A percentile compares a stretch with the other conserved stretches of the same genome.
These are phyloP conservation scores for Triticum timopheevii DNA, from an alignment of 176 grass and related monocot species.

Conservation along the genomic window DNA sequence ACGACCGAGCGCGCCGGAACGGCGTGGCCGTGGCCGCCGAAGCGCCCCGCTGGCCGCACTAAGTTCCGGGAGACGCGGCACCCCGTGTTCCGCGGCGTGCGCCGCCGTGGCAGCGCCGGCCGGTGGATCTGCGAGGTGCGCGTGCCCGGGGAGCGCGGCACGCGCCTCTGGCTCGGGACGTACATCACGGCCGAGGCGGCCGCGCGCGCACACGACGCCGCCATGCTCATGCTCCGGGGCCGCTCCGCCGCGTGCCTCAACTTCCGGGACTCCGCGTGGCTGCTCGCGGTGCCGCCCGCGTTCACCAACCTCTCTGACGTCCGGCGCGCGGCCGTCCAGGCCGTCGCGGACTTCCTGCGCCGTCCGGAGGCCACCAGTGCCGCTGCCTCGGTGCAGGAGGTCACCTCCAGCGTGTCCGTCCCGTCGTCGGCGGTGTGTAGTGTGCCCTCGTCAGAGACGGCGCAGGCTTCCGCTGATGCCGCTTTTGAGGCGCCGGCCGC, in stretches of 20 bases:
- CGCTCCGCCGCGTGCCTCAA: slow-evolving; percentile 5
- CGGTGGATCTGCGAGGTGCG: slow-evolving; percentile 50
- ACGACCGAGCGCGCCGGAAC: background rate
- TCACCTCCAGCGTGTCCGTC: background rate
- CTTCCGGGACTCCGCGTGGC: slow-evolving; percentile 7
- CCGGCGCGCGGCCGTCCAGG: slow-evolving; percentile 3
- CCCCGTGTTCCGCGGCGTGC: slow-evolving; percentile 37
- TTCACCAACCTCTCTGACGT: background rate
- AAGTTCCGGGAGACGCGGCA: slow-evolving; percentile 45
- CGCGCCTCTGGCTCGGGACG: slow-evolving; percentile 73
- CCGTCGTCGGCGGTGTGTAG: background rate
- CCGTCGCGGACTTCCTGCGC: background rate
- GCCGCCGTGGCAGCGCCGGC: slow-evolving; percentile 5
- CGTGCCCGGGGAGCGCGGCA: slow-evolving; percentile 31
- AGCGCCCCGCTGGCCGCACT: slow-evolving; percentile 26
- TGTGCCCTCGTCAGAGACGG: background rate
- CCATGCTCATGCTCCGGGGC: slow-evolving; percentile 47
- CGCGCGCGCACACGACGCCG: slow-evolving; percentile 80
- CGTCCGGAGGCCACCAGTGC: background rate
- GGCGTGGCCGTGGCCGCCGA: background rate
- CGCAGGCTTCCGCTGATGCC: background rate
- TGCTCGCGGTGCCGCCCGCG: background rate
- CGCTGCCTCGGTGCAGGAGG: background rate
- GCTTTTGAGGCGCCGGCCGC: slow-evolving; percentile 3
- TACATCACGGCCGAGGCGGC: slow-evolving; percentile 62